Conservation (phyloP, 148 eudicot genomes). For the Silene uniflora region DNA sequence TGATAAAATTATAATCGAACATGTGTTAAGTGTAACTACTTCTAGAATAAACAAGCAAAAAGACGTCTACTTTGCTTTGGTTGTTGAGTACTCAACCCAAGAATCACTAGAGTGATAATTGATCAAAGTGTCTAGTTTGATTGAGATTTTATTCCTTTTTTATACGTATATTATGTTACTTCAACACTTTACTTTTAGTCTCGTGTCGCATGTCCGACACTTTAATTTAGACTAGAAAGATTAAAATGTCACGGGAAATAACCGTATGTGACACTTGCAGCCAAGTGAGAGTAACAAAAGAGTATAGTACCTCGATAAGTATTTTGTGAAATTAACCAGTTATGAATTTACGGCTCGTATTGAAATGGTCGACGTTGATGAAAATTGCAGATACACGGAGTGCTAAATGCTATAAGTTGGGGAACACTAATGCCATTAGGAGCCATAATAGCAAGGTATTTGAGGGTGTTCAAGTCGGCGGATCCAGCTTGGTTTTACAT, state of each 20-base stretch:
- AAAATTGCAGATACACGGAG: conserved; percentile 49
- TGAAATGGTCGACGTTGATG: background rate
- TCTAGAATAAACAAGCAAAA: conserved; percentile 1
- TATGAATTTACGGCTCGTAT: background rate
- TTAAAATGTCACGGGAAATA: too few relatives aligned
- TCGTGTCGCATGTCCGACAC: too few relatives aligned
- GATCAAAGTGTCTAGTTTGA: background rate
- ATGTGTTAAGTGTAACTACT: conserved; percentile 8
- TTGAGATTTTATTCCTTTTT: background rate
- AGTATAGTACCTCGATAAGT: too few relatives aligned
- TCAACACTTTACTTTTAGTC: too few relatives aligned
- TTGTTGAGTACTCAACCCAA: conserved; percentile 3
- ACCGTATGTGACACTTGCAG: too few relatives aligned
- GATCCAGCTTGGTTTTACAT: conserved; percentile 34
- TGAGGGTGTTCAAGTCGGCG: conserved; percentile 30
- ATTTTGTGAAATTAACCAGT: too few relatives aligned
- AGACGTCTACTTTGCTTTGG: conserved; percentile 1
- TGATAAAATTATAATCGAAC: background rate
- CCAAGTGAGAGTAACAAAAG: too few relatives aligned
- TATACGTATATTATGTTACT: too few relatives aligned
- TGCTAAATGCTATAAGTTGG: conserved; percentile 53
- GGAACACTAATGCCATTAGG: conserved; percentile 63
- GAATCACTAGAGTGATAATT: background rate
- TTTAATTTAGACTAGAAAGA: too few relatives aligned
- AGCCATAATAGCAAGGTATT: conserved; percentile 53